These are phyloP conservation scores for Oryza meridionalis DNA, from an alignment of 176 grass and related monocot species.

Conservation along the genomic window DNA sequence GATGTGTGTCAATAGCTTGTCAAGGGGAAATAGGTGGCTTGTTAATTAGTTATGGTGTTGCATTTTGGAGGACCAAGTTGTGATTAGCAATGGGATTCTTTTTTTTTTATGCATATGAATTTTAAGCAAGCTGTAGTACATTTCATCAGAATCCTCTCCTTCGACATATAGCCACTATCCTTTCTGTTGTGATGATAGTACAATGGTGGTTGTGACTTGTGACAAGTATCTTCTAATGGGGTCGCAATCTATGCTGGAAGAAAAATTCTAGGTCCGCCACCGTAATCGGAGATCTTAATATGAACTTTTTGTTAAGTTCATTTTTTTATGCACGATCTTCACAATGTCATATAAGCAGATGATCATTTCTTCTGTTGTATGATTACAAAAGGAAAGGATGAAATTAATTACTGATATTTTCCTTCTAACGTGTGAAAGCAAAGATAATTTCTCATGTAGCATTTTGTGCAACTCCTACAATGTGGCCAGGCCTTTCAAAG, in stretches of 20 bases:
- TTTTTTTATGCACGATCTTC: too few relatives aligned
- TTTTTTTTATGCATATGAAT: not conserved
- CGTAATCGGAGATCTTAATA: not conserved
- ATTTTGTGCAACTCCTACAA: not conserved
- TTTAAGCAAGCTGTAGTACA: too few relatives aligned
- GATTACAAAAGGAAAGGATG: not conserved
- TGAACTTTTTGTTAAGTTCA: too few relatives aligned
- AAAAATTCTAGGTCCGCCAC: not conserved
- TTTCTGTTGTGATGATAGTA: not conserved
- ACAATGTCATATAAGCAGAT: conserved; percentile 10
- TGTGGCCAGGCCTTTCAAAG: not conserved
- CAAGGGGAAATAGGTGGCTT: not conserved
- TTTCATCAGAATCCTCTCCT: not conserved
- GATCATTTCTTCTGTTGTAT: not conserved
- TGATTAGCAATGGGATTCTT: not conserved
- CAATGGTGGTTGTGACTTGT: not conserved
- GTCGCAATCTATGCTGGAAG: not conserved
- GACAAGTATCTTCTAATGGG: not conserved
- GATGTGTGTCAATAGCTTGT: not conserved
- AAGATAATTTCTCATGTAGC: not conserved
- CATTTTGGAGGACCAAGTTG: not conserved
- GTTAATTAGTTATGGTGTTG: not conserved
- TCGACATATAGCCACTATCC: not conserved
- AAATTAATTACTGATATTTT: not conserved
- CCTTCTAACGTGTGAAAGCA: conserved; percentile 9